Base-by-base conservation (phyloP, 2,329 filamentous ascomycete species). In the Botrytis fragariae region DNA sequence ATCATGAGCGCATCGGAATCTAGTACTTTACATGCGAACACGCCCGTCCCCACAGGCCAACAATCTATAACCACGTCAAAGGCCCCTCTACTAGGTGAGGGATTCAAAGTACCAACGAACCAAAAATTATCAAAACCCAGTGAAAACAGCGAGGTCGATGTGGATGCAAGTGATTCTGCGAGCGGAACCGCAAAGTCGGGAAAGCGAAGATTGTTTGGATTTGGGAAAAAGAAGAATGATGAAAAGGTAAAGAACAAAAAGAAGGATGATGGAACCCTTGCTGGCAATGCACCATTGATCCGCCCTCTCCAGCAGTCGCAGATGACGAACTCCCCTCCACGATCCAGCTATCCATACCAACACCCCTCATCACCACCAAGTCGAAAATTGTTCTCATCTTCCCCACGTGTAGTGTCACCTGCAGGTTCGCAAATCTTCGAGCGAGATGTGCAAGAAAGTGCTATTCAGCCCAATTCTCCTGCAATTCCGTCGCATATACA, bases 401-500 rank as follows among this genome's bases (percentile, higher is more conserved):
- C 94, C 14, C 92, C 94, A 7, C 88, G 92, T 67, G 83, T 95
- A 62, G 89, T 91, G 71, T 97, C 94, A 32, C 93, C 95, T 22
- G 93, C 94, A 18, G 87, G 88, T 42, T 91, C 90, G 7, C 90
- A 91, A 78, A 98, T 98, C 79, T 98, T 98, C 81, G 95, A 98
- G 85, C 92, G 95, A 79, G 93, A 95, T 81, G 95, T 98, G 37
- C 95, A 98, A 82, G 95, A 98, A 79, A 89, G 89, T 79, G 85
- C 88, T 44, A 83, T 89, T n/a, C 84, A 88, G 59, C 92, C 94
- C 74, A 90, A 88, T 75, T 95, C 93, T 4, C 91, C 93, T 0
- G 93, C 93, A n/a, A 96, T 98, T 75, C 95, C 95, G 4, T 91
- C 93, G 12, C 95, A 98, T 80, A 97, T 98, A 79, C 90, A 95